Evolutionary conservation across 208 protist species (phyloP), one percentile per base, ranked within the genome.

Genomic region (Acanthamoeba lenticulata): DNA sequence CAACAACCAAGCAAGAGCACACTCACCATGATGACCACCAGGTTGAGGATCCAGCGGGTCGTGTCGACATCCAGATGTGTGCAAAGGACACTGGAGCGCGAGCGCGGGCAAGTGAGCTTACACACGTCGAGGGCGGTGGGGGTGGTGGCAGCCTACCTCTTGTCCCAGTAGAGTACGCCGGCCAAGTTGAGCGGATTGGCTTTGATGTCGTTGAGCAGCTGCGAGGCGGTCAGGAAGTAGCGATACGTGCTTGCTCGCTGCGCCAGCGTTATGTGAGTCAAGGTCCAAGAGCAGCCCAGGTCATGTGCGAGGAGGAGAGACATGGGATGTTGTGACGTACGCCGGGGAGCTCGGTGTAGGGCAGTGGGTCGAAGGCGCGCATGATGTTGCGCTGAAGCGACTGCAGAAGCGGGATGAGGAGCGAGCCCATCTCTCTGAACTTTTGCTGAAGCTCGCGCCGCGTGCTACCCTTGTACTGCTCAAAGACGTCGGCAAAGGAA

Each of bases 381-480:
- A 65, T 67, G 81, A 90, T 57, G 17, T 90, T 90, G 29, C 65
- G 60, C 17, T 90, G 52, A n/a, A 57, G 49, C 1, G 49, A 67
- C 38, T 90, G 81, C n/a, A 90, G 81, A 40, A 90, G 81, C 2
- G 81, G 81, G 21, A 90, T 90, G 21, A 90, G 32, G 11, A 90
- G 49, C 21, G 49, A 67, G 17, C 81, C 81, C 44, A 90, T 90
- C 81, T 90, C 49, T 21, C 52, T 21, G 29, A 90, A 90, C 81
- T 90, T 90, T 34, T 67, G 81, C 49, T 67, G 52, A 6, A 90
- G 81, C 49, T 90, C 81, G 2, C 52, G 24, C 2, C 81, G 44
- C 9, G 81, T 65, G 81, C 29, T 11, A 19, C 32, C 47, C 81
- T 65, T 32, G 52, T 65, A 49, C 49, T 83, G 72, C 72, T 38